Base-by-base conservation (phyloP, 106 monocot genomes). In the Dendrobium nobile region DNA sequence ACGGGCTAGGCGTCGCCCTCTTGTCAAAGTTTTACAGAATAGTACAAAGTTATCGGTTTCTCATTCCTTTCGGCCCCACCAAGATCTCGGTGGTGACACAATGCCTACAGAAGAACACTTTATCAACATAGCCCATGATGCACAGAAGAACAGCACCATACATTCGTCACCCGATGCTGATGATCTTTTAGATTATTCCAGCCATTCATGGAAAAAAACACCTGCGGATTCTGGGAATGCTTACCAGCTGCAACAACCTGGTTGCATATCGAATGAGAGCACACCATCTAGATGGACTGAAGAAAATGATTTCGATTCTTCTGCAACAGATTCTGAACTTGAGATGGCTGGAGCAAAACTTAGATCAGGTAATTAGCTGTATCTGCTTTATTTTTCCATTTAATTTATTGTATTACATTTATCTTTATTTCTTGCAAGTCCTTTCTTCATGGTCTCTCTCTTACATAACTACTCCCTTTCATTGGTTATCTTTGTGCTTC, bases 11-110 rank as follows among this genome's bases (percentile, higher is more conserved):
- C 90, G 87, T 33, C 85, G 87, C 7, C 92, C 90, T 42, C 87
- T 92, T 76, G 78, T 83, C 80, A 85, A 92, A 77, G 92, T 92
- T 77, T 82, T 95, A 54, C 91, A 89, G 54, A 93, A 83, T 78
- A 95, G 91, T 84, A 80, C 86, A 72, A 83, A 89, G 72, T 82
- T 89, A 51, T 78, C 81, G 20, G 58, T 72, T 80, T 79, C 85
- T 67, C 79, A 84, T 77, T 61, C 84, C 33, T 73, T 80, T 8
- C 79, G 75, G 15, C 42, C 82, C 44, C 73, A 77, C 70, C 24
- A 78, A 79, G 67, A 79, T 79, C 8, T 27, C 72, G 43, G 27
- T 33, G 72, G 41, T 61, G 27, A 65, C 18, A 2, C 45, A 28
- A 47, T 78, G 31, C 43, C 84, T 48, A 83, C 31, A 37, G 79